Base-by-base conservation (phyloP, 75 land plant species). In the Azolla pinnata region DNA sequence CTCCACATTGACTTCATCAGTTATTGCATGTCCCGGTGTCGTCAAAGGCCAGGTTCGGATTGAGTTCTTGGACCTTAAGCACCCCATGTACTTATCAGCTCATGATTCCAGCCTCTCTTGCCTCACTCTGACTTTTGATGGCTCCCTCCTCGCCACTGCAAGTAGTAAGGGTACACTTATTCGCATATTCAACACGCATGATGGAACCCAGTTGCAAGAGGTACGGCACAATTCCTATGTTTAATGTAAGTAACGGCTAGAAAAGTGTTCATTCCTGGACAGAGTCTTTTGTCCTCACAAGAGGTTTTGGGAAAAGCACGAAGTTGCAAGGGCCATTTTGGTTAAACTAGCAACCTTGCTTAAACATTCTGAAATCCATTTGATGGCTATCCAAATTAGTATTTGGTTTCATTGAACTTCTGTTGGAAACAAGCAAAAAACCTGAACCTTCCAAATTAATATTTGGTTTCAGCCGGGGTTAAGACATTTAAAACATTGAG, bases 221-320 rank as follows among this genome's bases (percentile, higher is more conserved):
- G 91, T 83, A 87, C 62, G 96, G 82, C 0, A 90, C 92, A 27
- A 79, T 87, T 1, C 96, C 87, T 67, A 79, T 90, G 5, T 90
- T 90, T 48, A 70, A 62, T 35, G 40, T 35, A 35, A 35, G 40
- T n/a, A n/a, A n/a, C n/a, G n/a, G n/a, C n/a, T n/a, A n/a, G n/a
- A n/a, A n/a, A n/a, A n/a, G n/a, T n/a, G n/a, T n/a, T n/a, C n/a
- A n/a, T n/a, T n/a, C n/a, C n/a, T n/a, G n/a, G n/a, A n/a, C n/a
- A n/a, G n/a, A n/a, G n/a, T n/a, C n/a, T n/a, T n/a, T n/a, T n/a
- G n/a, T n/a, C n/a, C n/a, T n/a, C n/a, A n/a, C n/a, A n/a, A n/a
- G n/a, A n/a, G n/a, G n/a, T n/a, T n/a, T n/a, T n/a, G n/a, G n/a
- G n/a, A n/a, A n/a, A n/a, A n/a, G n/a, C n/a, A n/a, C n/a, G n/a